Conservation (phyloP, 78 protist species). For the Dictyostelium purpureum region DNA sequence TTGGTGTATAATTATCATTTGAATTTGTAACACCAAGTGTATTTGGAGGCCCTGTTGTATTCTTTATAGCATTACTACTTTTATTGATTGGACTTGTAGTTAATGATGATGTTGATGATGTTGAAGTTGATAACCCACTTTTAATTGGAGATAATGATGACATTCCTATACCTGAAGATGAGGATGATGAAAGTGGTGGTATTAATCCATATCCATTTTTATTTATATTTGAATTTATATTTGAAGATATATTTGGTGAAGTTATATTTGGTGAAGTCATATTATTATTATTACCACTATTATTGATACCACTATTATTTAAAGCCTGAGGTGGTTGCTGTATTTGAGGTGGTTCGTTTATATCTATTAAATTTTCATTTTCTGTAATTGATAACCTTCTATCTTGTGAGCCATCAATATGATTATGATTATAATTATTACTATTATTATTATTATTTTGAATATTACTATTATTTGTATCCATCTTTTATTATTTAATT, state of each 20-base stretch:
- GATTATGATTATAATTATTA: background rate
- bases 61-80: background rate
- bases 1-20: background rate
- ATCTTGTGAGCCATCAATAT: background rate
- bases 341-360: background rate
- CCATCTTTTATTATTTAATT: background rate
- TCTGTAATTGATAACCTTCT: background rate
- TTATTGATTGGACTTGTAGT: background rate
- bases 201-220: background rate
- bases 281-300: background rate
- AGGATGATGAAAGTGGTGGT: background rate
- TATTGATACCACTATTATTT: background rate
- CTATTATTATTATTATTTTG: slow-evolving; percentile 1
- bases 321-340: background rate
- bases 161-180: background rate
- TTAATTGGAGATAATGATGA: background rate
- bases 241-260: background rate
- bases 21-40: too few relatives aligned
- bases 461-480: background rate
- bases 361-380: background rate
- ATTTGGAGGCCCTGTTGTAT: background rate
- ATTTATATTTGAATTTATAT: background rate
- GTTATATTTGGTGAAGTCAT: background rate
- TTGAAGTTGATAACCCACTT: background rate
- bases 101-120: slow-evolving; percentile 37